Conservation (phyloP, 1,139 yeast species). For the Hyphopichia pseudoburtonii region DNA sequence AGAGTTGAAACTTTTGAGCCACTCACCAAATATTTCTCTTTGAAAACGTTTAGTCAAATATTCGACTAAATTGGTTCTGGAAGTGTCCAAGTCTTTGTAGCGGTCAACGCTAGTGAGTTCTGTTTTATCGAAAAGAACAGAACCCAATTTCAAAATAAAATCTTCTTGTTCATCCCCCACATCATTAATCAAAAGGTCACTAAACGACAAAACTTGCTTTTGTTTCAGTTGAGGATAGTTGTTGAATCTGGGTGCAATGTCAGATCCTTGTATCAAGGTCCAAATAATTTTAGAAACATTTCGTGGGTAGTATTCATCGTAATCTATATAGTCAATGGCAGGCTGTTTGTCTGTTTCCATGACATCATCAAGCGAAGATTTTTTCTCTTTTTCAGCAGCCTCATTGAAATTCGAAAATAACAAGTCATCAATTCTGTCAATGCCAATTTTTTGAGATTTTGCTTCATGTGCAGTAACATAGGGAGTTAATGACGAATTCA, state of each 20-base stretch:
- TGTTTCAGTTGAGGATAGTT: slow-evolving; percentile 25
- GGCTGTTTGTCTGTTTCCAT: too few species aligned
- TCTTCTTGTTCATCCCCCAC: slow-evolving; percentile 15
- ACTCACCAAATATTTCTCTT: slow-evolving; percentile 43
- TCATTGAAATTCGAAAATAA: slow-evolving; percentile 53
- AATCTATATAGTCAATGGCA: slow-evolving; percentile 11
- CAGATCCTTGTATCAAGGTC: slow-evolving; percentile 20
- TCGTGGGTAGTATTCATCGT: slow-evolving; percentile 17
- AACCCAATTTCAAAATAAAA: slow-evolving; percentile 11
- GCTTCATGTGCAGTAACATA: slow-evolving; percentile 15
- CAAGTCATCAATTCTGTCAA: slow-evolving; percentile 46
- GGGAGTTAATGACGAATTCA: slow-evolving; percentile 49
- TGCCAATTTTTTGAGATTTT: slow-evolving; percentile 19
- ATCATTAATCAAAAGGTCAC: slow-evolving; percentile 17
- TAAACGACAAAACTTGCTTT: slow-evolving; percentile 22
- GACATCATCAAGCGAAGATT: too few species aligned
- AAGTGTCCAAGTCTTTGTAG: slow-evolving; percentile 17
- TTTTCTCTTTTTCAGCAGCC: slow-evolving; percentile 17
- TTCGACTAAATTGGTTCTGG: slow-evolving; percentile 21
- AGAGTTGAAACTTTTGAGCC: slow-evolving; percentile 31
- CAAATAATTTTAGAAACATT: slow-evolving; percentile 21
- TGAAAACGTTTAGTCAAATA: slow-evolving; percentile 27
- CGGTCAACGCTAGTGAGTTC: slow-evolving; percentile 4
- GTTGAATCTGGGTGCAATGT: slow-evolving; percentile 21
- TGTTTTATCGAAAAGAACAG: slow-evolving; percentile 22